Evolutionary conservation across 257 asterid species (phyloP).

Genomic region (Solanum boliviense): DNA sequence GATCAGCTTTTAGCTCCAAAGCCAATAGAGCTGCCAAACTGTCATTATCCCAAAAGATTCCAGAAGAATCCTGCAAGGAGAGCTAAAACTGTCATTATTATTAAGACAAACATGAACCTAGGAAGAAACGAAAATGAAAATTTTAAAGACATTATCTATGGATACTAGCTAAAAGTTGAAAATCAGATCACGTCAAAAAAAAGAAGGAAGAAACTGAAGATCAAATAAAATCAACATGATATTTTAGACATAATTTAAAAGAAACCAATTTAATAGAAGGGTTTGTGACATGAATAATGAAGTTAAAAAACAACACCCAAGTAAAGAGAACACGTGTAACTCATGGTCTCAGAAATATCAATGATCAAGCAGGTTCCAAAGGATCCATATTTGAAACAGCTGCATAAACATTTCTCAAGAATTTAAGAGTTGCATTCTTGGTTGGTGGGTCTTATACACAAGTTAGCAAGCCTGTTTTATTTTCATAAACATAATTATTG

Average conservation of each 20-base stretch:
- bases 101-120: neutral
- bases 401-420: neutral
- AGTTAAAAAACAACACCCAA: neutral
- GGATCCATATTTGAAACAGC: neutral
- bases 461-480: neutral
- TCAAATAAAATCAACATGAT: neutral
- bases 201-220: neutral
- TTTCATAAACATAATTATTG: neutral
- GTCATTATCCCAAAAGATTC: constrained; percentile 85
- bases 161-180: neutral
- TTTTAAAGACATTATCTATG: neutral
- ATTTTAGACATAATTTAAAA: neutral
- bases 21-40: constrained; percentile 76
- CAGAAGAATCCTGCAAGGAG: constrained; percentile 54
- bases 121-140: neutral
- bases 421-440: neutral
- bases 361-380: neutral
- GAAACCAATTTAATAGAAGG: neutral
- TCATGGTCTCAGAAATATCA: constrained; percentile 1
- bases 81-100: neutral
- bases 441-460: neutral
- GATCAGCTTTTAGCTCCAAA: constrained; percentile 72
- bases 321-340: neutral
- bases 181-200: neutral
- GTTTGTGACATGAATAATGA: neutral